Conservation (phyloP, 306 rosid genomes). For the Arachis stenosperma region DNA sequence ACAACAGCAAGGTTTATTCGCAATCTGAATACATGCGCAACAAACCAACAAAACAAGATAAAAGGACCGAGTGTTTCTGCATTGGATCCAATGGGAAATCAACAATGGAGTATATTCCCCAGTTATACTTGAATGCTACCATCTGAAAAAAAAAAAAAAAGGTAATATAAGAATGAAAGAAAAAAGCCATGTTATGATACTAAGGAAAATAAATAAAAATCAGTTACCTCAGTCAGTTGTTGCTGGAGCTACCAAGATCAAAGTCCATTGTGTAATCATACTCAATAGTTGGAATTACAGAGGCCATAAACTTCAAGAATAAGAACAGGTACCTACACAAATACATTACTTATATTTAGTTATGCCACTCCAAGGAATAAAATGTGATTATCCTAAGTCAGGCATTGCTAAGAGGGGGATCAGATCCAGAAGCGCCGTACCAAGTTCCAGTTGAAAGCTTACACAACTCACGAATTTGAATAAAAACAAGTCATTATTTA, state of each 20-base stretch:
- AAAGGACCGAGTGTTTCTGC: not conserved
- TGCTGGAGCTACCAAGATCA: conserved; percentile 94
- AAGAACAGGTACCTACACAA: conserved; percentile 83
- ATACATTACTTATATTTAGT: not conserved
- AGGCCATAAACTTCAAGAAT: conserved; percentile 94
- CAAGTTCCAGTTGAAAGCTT: too few relatives aligned
- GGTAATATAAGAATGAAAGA: not conserved
- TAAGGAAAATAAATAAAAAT: not conserved
- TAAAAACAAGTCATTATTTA: too few relatives aligned
- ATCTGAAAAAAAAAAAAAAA: conserved; percentile 27
- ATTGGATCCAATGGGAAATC: conserved; percentile 22
- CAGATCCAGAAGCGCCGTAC: too few relatives aligned
- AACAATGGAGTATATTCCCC: conserved; percentile 26
- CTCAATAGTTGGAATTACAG: conserved; percentile 96
- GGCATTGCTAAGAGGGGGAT: too few relatives aligned
- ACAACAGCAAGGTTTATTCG: conserved; percentile 11
- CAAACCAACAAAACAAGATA: not conserved
- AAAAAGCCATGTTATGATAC: not conserved
- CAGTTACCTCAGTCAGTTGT: conserved; percentile 54
- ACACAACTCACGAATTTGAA: too few relatives aligned
- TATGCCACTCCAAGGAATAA: too few relatives aligned
- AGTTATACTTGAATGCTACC: conserved; percentile 31
- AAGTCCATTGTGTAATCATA: conserved; percentile 98
- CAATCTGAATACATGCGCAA: conserved; percentile 14
- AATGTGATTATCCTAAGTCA: too few relatives aligned